Evolutionary conservation across 176 grass and related monocot species (phyloP).

Genomic region (Sorghum bicolor): Sorghum_bicolor_NCBIv3 NC_012870.2:75497001-75497500

Average conservation of each 20-base stretch:
- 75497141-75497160: neutral
- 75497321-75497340: neutral
- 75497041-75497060: conserved; percentile 9
- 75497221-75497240: neutral
- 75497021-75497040: conserved; percentile 31
- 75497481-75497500: neutral
- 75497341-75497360: neutral
- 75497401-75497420: neutral
- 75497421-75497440: neutral
- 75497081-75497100: neutral
- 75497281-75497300: neutral
- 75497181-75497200: neutral
- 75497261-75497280: neutral
- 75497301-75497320: neutral
- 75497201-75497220: conserved; percentile 18
- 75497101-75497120: neutral
- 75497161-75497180: neutral
- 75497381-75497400: too few relatives aligned
- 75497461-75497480: neutral
- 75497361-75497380: neutral
- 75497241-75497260: neutral
- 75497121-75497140: neutral
- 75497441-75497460: neutral
- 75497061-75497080: neutral
- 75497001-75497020: neutral